Conservation (phyloP, 2,329 filamentous ascomycete genomes). For the Fusarium burgessii region DNA sequence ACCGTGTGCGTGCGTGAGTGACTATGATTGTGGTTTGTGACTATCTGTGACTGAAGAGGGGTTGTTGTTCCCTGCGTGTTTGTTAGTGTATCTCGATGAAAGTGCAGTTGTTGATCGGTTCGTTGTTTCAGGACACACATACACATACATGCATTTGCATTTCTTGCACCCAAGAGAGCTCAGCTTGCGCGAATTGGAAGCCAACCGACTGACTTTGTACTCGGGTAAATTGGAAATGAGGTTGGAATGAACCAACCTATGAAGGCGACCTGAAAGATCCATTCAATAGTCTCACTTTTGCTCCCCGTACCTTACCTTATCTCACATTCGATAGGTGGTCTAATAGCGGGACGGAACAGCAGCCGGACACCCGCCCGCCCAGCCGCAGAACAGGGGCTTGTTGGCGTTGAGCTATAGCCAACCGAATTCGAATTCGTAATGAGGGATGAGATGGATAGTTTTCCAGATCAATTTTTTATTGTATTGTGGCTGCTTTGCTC, state of each 20-base stretch:
- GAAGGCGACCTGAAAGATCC: not conserved
- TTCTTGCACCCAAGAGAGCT: constrained; percentile 14
- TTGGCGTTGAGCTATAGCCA: not conserved
- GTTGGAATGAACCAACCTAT: constrained; percentile 1
- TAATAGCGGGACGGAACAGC: constrained; percentile 16
- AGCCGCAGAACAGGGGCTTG: constrained; percentile 6
- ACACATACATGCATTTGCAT: constrained; percentile 23
- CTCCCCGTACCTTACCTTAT: constrained; percentile 12
- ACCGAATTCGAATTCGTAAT: not conserved
- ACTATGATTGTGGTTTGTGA: constrained; percentile 22
- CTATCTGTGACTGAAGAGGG: not conserved
- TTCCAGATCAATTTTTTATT: not conserved
- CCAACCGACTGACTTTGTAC: constrained; percentile 17
- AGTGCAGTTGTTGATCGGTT: constrained; percentile 9
- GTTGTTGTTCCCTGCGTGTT: constrained; percentile 6
- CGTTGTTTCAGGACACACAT: constrained; percentile 30
- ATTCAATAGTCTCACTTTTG: constrained; percentile 18
- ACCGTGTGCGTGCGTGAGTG: constrained; percentile 4
- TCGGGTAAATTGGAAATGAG: constrained; percentile 4
- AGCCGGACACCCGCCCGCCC: constrained; percentile 26
- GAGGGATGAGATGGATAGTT: not conserved
- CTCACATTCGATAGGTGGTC: constrained; percentile 20
- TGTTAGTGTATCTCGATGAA: constrained; percentile 11
- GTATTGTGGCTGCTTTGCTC: constrained; percentile 7
- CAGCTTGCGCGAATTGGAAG: constrained; percentile 30